Evolutionary conservation across 257 asterid species (phyloP).

Genomic region (Paulownia fortunei): DNA sequence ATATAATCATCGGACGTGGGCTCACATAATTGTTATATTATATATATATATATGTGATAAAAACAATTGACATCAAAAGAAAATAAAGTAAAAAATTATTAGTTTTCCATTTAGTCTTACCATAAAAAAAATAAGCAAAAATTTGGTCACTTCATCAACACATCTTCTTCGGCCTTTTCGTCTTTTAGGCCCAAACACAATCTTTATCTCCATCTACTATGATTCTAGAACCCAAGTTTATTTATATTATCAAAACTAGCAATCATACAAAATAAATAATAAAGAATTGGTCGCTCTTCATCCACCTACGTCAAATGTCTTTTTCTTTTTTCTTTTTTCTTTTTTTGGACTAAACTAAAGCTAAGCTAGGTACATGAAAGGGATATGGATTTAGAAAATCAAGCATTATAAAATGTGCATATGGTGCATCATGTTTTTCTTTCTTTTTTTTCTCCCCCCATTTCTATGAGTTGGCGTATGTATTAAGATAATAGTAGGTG

Average conservation of each 20-base stretch:
- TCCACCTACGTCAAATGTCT: slow-evolving; percentile 15
- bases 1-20: too few species aligned
- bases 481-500: background rate
- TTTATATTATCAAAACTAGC: slow-evolving; percentile 24
- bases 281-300: background rate
- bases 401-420: background rate
- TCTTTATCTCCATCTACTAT: background rate
- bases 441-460: background rate
- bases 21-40: too few species aligned
- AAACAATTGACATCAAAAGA: too few species aligned
- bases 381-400: background rate
- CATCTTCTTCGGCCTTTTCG: background rate
- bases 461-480: background rate
- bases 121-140: background rate
- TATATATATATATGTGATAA: too few species aligned
- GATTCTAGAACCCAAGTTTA: background rate
- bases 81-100: background rate
- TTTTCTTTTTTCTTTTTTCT: background rate
- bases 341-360: background rate
- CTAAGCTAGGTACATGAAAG: background rate
- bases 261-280: slow-evolving; percentile 15
- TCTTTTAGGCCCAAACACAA: background rate
- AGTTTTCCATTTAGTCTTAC: background rate
- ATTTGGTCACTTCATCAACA: background rate
- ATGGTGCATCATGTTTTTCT: background rate